Evolutionary conservation across 2,329 filamentous ascomycete genomes (phyloP), one percentile per base, ranked within the genome.

Genomic region (Colletotrichum trifolii): DNA sequence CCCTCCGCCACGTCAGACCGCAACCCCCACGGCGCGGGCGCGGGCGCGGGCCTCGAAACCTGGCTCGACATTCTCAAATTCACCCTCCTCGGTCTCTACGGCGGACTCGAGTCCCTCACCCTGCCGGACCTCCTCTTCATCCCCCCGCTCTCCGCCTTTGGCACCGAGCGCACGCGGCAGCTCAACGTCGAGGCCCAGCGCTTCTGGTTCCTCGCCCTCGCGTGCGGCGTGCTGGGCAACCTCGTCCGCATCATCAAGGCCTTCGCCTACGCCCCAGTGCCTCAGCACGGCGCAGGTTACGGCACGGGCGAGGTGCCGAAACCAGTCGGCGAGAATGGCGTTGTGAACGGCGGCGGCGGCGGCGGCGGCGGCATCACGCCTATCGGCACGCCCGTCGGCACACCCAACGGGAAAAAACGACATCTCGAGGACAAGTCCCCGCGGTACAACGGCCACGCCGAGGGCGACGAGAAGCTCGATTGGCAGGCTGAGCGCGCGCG

Each of bases 161-260:
- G 82, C 0, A 70, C 83, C 1, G 82, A 81, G 42, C 72, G 79
- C 74, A 82, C 83, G 13, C 69, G 70, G n/a, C 70, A 67, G 34
- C 70, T 91, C 4, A 80, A 86, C 49, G 66, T 83, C 25, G 88
- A 93, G 76, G 86, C 85, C 0, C 87, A 91, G 76, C 84, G 87
- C 56, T 89, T 91, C 75, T 94, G 91, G 91, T 85, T 92, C 68
- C 85, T 88, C 43, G 84, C 84, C 0, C 77, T 93, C 25, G 77
- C 77, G 10, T 83, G 85, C 63, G 86, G 83, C 1, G 76, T 86
- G 0, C 46, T 83, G 3, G 71, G 79, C 33, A 77, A 79, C 2
- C 36, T 81, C 38, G 68, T 86, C 65, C 75, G 79, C 66, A 72
- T 86, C 43, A 62, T 77, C n/a, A 74, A 73, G 48, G 66, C 80